Conservation (phyloP, 345 rosid species). For the Eutrema japonicum region DNA sequence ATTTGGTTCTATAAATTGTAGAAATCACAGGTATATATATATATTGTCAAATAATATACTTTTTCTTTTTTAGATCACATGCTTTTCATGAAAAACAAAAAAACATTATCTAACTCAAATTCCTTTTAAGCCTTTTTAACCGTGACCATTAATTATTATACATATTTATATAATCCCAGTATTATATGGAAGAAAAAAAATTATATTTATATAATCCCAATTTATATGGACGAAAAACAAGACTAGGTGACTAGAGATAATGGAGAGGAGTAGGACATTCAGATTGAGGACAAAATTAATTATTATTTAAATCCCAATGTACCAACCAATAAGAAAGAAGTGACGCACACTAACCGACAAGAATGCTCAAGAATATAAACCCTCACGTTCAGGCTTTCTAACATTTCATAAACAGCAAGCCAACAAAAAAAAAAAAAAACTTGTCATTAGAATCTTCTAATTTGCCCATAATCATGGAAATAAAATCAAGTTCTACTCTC, state of each 20-base stretch:
- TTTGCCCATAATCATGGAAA: conserved; percentile 39
- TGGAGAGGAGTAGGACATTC: conserved; percentile 32
- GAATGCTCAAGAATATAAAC: conserved; percentile 53
- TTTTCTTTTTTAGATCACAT: not conserved
- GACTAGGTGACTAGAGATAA: conserved; percentile 23
- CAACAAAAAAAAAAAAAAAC: conserved; percentile 21
- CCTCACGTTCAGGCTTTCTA: conserved; percentile 50
- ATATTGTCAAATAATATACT: not conserved
- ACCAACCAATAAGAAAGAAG: conserved; percentile 58
- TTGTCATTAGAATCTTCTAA: conserved; percentile 1
- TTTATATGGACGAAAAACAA: conserved; percentile 20
- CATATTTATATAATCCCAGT: not conserved
- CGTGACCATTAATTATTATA: not conserved
- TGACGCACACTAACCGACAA: conserved; percentile 55
- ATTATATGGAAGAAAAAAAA: not conserved
- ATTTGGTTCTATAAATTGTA: too few relatives aligned
- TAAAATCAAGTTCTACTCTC: conserved; percentile 44
- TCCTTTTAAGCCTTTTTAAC: not conserved
- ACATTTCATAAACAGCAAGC: conserved; percentile 60
- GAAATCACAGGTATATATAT: too few relatives aligned
- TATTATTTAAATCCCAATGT: conserved; percentile 43
- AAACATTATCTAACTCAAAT: conserved; percentile 15
- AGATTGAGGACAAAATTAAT: not conserved
- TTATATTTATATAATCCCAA: not conserved
- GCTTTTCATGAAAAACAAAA: not conserved